phyloP scores from a whole-genome alignment of 441 rosid species.

The Croton laevigatus region DNA sequence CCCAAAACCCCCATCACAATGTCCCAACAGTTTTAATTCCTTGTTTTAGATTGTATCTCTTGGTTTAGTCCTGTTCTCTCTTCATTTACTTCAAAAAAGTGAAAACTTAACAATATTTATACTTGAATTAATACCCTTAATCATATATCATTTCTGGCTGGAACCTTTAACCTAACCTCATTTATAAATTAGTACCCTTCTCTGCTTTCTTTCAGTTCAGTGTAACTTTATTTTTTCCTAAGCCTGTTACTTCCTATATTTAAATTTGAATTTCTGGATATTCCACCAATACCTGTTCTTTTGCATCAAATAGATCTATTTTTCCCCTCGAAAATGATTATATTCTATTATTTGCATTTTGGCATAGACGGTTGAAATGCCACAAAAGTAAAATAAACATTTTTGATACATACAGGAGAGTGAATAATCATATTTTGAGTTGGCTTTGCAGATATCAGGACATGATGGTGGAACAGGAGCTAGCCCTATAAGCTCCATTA shows the following conservation, averaged over 20 bases:
- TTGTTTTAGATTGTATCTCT: background rate
- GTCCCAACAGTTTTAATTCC: background rate
- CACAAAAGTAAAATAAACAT: background rate
- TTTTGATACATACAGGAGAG: background rate
- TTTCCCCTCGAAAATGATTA: background rate
- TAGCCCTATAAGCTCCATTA: constrained; percentile 96
- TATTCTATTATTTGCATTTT: background rate
- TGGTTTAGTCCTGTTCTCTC: background rate
- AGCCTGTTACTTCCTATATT: background rate
- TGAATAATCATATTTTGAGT: constrained; percentile 16
- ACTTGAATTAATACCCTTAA: background rate
- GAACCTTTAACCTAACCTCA: background rate
- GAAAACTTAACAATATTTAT: background rate
- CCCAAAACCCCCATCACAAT: background rate
- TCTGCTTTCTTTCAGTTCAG: background rate
- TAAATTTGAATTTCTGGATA: background rate
- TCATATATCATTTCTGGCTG: background rate
- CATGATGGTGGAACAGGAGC: constrained; percentile 99
- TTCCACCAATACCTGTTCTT: background rate
- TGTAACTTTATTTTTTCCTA: background rate
- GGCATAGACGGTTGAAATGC: background rate
- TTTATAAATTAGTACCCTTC: background rate
- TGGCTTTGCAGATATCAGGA: constrained; percentile 76
- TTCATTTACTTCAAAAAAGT: background rate
- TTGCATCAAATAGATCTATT: background rate